Evolutionary conservation across 169 alveolate species (phyloP), one percentile per base, ranked within the genome.

Genomic region (Besnoitia besnoiti): DNA sequence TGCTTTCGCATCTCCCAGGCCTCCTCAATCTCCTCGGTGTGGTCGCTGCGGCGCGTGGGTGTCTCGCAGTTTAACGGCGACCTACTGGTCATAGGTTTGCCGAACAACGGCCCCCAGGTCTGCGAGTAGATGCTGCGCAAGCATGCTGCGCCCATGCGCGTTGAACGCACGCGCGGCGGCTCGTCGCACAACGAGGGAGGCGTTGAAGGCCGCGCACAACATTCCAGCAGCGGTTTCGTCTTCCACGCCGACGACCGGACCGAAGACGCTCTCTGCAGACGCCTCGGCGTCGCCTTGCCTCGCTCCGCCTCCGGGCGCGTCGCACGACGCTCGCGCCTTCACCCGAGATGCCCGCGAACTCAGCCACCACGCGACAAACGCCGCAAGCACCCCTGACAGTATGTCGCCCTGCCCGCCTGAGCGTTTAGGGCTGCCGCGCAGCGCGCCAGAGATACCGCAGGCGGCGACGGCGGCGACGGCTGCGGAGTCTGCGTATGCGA

Each of bases 361-460:
- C 12, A 1, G 82, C 82, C 82, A 42, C 87, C 93, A 90, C 33
- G 84, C 93, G 8, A 90, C 5, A 40, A 51, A 37, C n/a, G 84
- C 59, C 33, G 93, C 93, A 21, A 90, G 62, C 4, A 90, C 89
- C 14, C 93, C 93, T 27, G 82, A 37, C 21, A 90, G 89, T 14
- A 90, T 61, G 49, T 90, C 93, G 0, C 93, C 93, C 61, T 90
- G 93, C 5, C 93, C 93, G 16, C 93, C 93, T 0, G 93, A 90
- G 33, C 93, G 50, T 73, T 90, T 90, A 21, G 93, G 93, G 33
- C 89, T 77, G 3, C 87, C 76, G 40, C 93, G 80, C 5, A 42
- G n/a, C 61, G 10, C 27, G 14, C 79, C 46, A 1, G 82, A 14
- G 46, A 35, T 40, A 8, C 84, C 80, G 55, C 93, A 50, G 0